phyloP scores from a whole-genome alignment of 1,284 basidiomycete species.

The Papiliotrema laurentii region DNA sequence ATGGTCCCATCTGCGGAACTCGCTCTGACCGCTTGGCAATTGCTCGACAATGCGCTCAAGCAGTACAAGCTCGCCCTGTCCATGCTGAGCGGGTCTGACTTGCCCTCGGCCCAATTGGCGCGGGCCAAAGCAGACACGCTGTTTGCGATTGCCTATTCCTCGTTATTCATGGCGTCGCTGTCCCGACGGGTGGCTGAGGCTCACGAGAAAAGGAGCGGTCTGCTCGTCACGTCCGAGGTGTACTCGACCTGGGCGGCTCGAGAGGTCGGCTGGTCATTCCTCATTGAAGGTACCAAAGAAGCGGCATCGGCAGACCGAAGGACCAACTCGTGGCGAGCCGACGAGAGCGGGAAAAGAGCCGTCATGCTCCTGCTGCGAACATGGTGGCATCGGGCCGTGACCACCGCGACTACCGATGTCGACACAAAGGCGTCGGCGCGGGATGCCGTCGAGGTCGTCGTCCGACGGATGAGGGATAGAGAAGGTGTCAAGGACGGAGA shows the following conservation, averaged over 20 bases:
- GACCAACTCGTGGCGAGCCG: conserved; percentile 37
- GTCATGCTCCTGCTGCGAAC: conserved; percentile 39
- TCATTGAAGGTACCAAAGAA: conserved; percentile 42
- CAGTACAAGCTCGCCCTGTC: conserved; percentile 44
- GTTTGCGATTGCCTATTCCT: conserved; percentile 30
- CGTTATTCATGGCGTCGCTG: conserved; percentile 39
- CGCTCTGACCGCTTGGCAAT: conserved; percentile 35
- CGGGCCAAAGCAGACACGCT: conserved; percentile 37
- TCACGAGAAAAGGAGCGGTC: conserved; percentile 28
- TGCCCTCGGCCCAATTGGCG: conserved; percentile 27
- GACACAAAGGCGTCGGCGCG: conserved; percentile 38
- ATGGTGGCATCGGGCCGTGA: conserved; percentile 46
- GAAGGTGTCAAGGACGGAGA: conserved; percentile 39
- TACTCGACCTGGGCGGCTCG: conserved; percentile 47
- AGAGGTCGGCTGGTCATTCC: conserved; percentile 47
- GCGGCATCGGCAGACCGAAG: conserved; percentile 31
- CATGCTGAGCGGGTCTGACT: conserved; percentile 28
- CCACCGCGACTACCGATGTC: conserved; percentile 29
- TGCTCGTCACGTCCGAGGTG: conserved; percentile 45
- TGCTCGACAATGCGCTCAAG: conserved; percentile 36
- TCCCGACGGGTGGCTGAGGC: conserved; percentile 31
- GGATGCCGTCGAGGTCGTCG: conserved; percentile 40
- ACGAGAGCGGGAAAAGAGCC: conserved; percentile 40
- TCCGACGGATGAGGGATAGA: conserved; percentile 35
- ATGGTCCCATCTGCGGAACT: conserved; percentile 33